Base-by-base conservation (phyloP, 2,329 filamentous ascomycete genomes). In the Trichoderma koningii region DNA sequence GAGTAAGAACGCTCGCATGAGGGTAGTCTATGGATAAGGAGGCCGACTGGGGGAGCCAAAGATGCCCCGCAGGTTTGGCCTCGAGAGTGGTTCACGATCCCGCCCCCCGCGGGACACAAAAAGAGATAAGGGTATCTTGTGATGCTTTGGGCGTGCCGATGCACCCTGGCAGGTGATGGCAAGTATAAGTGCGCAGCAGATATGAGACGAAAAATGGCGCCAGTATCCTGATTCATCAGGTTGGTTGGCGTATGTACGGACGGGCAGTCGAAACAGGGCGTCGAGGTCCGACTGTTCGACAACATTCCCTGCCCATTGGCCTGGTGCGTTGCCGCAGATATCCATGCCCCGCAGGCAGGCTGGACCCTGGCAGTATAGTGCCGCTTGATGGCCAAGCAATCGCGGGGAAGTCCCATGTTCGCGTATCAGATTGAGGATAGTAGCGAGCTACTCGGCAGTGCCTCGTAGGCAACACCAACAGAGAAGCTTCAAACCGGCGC, bases 1-100 rank as follows among this genome's bases (percentile, higher is more conserved):
- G 50, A 61, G 52, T 61, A 52, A 41, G 48, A 34, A 34, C 57
- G 57, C 57, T 61, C 30, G 48, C 47, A 61, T 61, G 59, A 55
- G 26, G 59, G 26, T 30, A 30, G 44, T 45, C 41, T 55, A 63
- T 55, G 26, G 47, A 55, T 26, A 55, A 19, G 41, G 48, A 44
- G 17, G 34, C 38, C 10, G 15, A 48, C 47, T 21, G 34, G 23
- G 44, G n/a, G n/a, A 15, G 34, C 21, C 19, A 34, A 28, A 34
- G 21, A 38, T 19, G 15, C 28, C 47, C 38, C 57, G 19, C 48
- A 44, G 34, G 23, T 26, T 30, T 23, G 19, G 38, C 19, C 48
- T 34, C 48, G 28, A 44, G 34, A 21, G 19, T 61, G n/a, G 41
- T 61, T 48, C 52, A 52, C 57, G 52, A 12, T 21, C 28, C 57